These are phyloP conservation scores for Apocynum venetum DNA, from an alignment of 257 asterid species.

Conservation along the genomic window DNA sequence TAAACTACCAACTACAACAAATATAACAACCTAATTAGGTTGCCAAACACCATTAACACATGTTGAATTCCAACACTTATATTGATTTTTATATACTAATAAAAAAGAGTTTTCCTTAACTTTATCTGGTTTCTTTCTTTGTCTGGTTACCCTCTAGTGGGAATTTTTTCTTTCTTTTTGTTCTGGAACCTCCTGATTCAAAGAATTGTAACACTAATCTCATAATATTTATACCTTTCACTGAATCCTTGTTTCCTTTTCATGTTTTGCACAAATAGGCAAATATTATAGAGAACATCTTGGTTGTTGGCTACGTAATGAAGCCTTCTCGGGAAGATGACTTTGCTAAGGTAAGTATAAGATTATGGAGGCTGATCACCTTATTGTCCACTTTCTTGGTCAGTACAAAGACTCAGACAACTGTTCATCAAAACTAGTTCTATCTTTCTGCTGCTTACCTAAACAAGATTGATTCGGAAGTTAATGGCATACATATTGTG, in stretches of 20 bases:
- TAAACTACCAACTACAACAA: too few species aligned
- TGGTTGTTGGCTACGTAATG: constrained; percentile 79
- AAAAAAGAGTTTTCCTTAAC: neutral
- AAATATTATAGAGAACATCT: constrained; percentile 38
- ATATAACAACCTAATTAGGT: neutral
- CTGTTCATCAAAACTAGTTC: neutral
- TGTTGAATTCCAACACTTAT: neutral
- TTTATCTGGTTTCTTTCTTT: neutral
- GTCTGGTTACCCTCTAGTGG: neutral
- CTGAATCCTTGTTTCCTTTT: constrained; percentile 11
- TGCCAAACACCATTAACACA: neutral
- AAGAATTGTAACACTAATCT: neutral
- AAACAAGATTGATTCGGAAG: neutral
- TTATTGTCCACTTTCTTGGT: neutral
- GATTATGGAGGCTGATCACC: neutral
- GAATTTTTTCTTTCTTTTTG: neutral
- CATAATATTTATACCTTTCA: neutral
- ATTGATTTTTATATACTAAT: neutral
- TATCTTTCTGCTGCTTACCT: neutral
- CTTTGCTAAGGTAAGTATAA: constrained; percentile 66
- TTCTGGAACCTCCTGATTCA: neutral
- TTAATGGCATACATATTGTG: neutral
- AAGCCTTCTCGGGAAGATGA: constrained; percentile 97
- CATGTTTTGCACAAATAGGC: constrained; percentile 44
- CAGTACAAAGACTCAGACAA: neutral